Conservation (phyloP, 1,284 basidiomycete species). For the Garcileccinum viscosum region DNA sequence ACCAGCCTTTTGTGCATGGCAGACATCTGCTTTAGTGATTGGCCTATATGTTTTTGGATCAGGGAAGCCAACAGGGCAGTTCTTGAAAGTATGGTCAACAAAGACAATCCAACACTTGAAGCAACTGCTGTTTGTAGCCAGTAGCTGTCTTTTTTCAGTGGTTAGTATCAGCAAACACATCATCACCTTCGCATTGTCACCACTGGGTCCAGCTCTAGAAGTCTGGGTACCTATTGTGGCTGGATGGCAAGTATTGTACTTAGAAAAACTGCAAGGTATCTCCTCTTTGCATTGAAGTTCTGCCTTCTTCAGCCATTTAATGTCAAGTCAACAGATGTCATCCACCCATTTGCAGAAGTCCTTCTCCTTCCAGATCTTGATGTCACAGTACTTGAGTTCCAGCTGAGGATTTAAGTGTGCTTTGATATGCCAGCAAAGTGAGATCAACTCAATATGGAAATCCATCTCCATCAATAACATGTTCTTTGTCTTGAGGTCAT, state of each 20-base stretch:
- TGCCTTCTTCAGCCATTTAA: too few relatives aligned
- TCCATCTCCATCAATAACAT: background rate
- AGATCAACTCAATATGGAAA: too few relatives aligned
- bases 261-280: too few relatives aligned
- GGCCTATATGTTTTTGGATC: background rate
- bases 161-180: background rate
- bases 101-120: background rate
- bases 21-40: background rate
- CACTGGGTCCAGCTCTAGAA: conserved; percentile 13
- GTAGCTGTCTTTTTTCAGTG: background rate
- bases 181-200: too few relatives aligned
- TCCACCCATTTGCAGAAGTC: too few relatives aligned
- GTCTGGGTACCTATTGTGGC: conserved; percentile 20
- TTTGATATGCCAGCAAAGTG: too few relatives aligned
- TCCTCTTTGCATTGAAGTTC: too few relatives aligned
- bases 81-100: conserved; percentile 2
- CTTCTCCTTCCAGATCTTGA: too few relatives aligned
- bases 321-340: too few relatives aligned
- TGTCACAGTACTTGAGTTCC: too few relatives aligned
- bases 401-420: too few relatives aligned
- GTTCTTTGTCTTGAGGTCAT: too few relatives aligned
- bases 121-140: background rate
- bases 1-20: conserved; percentile 1
- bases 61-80: conserved; percentile 27
- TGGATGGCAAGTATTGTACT: background rate